Conservation (phyloP, 2,329 filamentous ascomycete genomes). For the Botryotinia narcissicola region DNA sequence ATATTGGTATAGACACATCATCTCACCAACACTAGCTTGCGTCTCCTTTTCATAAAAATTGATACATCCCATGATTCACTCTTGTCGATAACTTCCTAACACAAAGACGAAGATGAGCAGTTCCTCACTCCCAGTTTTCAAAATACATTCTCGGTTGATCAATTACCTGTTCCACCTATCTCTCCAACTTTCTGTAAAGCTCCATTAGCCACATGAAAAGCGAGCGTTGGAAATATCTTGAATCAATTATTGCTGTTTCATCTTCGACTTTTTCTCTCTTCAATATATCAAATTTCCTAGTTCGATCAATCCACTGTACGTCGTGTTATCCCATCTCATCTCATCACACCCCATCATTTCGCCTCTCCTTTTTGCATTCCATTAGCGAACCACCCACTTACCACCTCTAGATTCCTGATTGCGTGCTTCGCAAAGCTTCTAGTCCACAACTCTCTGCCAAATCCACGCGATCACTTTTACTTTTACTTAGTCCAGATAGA, state of each 20-base stretch:
- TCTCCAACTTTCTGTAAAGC: background rate
- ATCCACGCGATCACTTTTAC: background rate
- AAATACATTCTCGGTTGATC: background rate
- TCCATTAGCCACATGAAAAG: background rate
- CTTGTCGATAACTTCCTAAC: background rate
- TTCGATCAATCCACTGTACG: background rate
- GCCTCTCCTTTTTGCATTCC: background rate
- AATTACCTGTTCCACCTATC: background rate
- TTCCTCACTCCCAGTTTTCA: fast-evolving
- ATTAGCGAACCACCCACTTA: background rate
- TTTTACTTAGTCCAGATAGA: background rate
- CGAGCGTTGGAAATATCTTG: no score
- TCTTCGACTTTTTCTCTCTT: background rate
- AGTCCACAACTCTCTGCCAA: background rate
- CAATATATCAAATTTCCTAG: background rate
- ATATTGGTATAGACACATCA: background rate
- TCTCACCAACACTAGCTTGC: background rate
- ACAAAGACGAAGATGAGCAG: background rate
- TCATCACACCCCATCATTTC: background rate
- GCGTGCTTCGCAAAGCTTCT: no score
- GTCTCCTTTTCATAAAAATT: background rate
- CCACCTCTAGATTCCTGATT: background rate
- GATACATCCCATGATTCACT: background rate
- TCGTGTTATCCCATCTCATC: background rate
- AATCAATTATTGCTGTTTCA: background rate